phyloP scores from a whole-genome alignment of 2,329 filamentous ascomycete species.

The Hymenoscyphus repandus region DNA sequence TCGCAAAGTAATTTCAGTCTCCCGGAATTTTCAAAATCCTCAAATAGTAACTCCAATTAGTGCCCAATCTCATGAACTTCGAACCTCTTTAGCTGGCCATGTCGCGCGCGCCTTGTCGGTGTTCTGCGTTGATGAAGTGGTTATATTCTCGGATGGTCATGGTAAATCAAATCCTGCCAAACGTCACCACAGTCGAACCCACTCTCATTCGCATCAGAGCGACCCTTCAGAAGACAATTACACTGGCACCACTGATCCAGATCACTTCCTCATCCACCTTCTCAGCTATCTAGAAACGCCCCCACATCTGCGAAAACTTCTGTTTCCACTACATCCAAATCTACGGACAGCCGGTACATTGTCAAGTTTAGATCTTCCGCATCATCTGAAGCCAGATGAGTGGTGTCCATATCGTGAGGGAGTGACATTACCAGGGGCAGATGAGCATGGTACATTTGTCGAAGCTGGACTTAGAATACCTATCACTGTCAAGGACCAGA shows the following conservation, averaged over 20 bases:
- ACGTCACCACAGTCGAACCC: slow-evolving; percentile 18
- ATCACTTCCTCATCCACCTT: slow-evolving; percentile 74
- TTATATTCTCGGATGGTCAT: slow-evolving; percentile 73
- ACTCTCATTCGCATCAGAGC: slow-evolving; percentile 35
- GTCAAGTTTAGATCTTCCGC: slow-evolving; percentile 77
- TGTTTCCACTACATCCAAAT: slow-evolving; percentile 78
- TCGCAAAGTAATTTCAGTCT: slow-evolving; percentile 55
- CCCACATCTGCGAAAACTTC: slow-evolving; percentile 68
- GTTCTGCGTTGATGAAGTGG: slow-evolving; percentile 78
- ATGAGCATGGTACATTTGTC: slow-evolving; percentile 45
- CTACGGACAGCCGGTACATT: slow-evolving; percentile 67
- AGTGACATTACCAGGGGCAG: slow-evolving; percentile 50
- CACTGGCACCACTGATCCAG: slow-evolving; percentile 68
- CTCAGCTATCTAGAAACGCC: slow-evolving; percentile 80
- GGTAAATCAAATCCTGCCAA: slow-evolving; percentile 22
- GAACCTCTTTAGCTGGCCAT: slow-evolving; percentile 66
- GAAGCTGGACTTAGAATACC: slow-evolving; percentile 53
- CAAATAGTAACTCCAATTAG: slow-evolving; percentile 11
- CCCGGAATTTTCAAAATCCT: slow-evolving; percentile 7
- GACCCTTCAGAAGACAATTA: slow-evolving; percentile 39
- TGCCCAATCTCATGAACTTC: slow-evolving; percentile 51
- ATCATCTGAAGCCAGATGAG: slow-evolving; percentile 71
- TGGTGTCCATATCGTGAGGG: slow-evolving; percentile 79
- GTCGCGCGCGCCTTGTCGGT: slow-evolving; percentile 78
- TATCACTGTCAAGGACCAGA: slow-evolving; percentile 37